These are phyloP conservation scores for Lipomyces kockii DNA, from an alignment of 805 yeast genomes.

Conservation along the genomic window DNA sequence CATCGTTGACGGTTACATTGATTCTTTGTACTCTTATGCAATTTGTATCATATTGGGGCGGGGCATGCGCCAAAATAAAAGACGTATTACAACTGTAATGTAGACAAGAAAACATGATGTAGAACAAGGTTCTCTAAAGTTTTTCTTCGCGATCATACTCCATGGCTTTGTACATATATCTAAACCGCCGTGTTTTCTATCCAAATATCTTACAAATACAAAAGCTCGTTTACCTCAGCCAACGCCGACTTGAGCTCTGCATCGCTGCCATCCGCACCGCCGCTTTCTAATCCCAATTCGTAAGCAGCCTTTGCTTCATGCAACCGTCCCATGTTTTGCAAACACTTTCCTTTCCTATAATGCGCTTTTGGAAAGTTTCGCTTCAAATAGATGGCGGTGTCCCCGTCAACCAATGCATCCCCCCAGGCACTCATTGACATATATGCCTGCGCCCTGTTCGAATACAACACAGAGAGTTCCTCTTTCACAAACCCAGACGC, in stretches of 20 bases:
- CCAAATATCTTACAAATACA: slow-evolving; percentile 9
- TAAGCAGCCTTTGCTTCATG: slow-evolving; percentile 41
- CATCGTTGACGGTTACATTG: neutral
- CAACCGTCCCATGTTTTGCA: slow-evolving; percentile 38
- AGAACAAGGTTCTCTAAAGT: neutral
- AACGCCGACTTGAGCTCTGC: slow-evolving; percentile 37
- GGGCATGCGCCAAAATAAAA: neutral
- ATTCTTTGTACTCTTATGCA: neutral
- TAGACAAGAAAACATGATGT: neutral
- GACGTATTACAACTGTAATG: neutral
- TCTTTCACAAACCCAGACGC: slow-evolving; percentile 44
- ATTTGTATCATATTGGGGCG: neutral
- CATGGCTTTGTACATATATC: neutral
- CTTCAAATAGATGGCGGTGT: slow-evolving; percentile 44
- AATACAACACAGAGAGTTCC: slow-evolving; percentile 44
- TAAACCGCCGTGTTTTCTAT: neutral
- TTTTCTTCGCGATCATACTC: neutral
- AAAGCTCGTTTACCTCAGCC: slow-evolving; percentile 23
- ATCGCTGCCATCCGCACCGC: slow-evolving; percentile 34
- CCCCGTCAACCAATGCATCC: slow-evolving; percentile 48
- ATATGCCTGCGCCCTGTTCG: slow-evolving; percentile 49
- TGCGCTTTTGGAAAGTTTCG: slow-evolving; percentile 45
- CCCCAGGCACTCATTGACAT: slow-evolving; percentile 45
- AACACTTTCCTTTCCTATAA: slow-evolving; percentile 45
- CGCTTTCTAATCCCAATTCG: slow-evolving; percentile 37